Evolutionary conservation across 164 flowering plant genomes (phyloP), one percentile per base, ranked within the genome.

Genomic region (Brasenia schreberi): DNA sequence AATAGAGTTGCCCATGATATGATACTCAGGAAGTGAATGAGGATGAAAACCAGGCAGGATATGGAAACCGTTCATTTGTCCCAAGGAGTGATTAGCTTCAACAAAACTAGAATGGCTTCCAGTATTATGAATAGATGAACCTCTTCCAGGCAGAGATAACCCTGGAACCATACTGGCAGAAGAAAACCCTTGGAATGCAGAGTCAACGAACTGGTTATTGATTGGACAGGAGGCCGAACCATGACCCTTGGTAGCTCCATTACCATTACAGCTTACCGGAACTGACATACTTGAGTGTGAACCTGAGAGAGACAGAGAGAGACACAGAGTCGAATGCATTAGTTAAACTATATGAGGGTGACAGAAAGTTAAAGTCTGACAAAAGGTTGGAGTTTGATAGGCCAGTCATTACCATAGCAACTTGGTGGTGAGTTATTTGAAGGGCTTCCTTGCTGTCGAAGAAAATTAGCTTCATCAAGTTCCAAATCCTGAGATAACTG

Each of bases 1-100:
- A 70, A 70, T 19, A 65, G 74, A 77, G 71, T 73, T 77, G 65
- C 76, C 69, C 49, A 84, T 75, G 73, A 69, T 75, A 73, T 52
- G 62, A 18, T 74, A 77, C 43, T 88, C 95, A 18, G 91, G 88
- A 56, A 91, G 77, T 18, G 93, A 91, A 78, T 84, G 86, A 63
- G 88, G 88, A 79, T 82, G 81, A 43, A 77, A 76, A 72, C 43
- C 70, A 60, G 81, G 77, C 64, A 71, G 27, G 60, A 68, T 65
- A 58, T 72, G 88, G 65, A 73, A 72, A 39, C 78, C 80, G 65
- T 79, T 87, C 72, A 78, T 67, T 52, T 76, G 82, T 65, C 75
- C 81, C 68, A 72, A 49, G 16, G 83, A 71, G 64, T 70, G 80
- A 59, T 71, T 70, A 23, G 79, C 69, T 64, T 84, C 84, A 67